These are phyloP conservation scores for Cardiosporidium cionae DNA, from an alignment of 169 alveolate genomes.

Conservation along the genomic window DNA sequence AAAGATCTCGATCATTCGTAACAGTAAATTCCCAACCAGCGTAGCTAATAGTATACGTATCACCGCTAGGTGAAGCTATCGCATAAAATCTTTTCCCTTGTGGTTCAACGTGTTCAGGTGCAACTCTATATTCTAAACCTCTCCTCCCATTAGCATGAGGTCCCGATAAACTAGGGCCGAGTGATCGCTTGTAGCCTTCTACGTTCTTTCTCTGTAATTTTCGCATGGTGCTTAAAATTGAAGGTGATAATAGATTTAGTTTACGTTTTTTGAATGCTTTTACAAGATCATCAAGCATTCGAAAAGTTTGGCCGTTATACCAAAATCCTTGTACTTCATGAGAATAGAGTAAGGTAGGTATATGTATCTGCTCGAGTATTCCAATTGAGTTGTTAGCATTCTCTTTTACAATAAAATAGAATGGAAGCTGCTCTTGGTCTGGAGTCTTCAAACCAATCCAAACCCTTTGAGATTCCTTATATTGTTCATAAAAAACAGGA, in stretches of 20 bases:
- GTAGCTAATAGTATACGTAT: constrained; percentile 36
- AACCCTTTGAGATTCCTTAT: constrained; percentile 13
- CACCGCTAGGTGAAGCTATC: constrained; percentile 27
- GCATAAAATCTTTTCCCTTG: constrained; percentile 44
- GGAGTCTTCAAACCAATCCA: constrained; percentile 43
- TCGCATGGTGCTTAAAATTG: too few species aligned
- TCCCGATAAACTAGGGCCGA: too few species aligned
- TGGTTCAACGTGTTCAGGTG: constrained; percentile 54
- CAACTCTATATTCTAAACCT: constrained; percentile 48
- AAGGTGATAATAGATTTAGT: too few species aligned
- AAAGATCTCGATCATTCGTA: constrained; percentile 50
- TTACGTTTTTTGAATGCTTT: constrained; percentile 25
- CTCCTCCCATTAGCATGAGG: constrained; percentile 24
- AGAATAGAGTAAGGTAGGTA: too few species aligned
- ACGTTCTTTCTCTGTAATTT: too few species aligned
- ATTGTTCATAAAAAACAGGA: constrained; percentile 26
- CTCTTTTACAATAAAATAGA: too few species aligned
- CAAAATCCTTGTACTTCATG: constrained; percentile 33
- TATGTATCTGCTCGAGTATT: too few species aligned
- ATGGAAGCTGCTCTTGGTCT: too few species aligned
- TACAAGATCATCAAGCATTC: constrained; percentile 25
- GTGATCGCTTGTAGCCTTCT: too few species aligned
- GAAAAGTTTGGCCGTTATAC: constrained; percentile 33
- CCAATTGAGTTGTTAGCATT: too few species aligned
- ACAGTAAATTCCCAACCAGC: constrained; percentile 47